Evolutionary conservation across 2,329 filamentous ascomycete genomes (phyloP), one percentile per base, ranked within the genome.

Genomic region (Colletotrichum ledebouriae): DNA sequence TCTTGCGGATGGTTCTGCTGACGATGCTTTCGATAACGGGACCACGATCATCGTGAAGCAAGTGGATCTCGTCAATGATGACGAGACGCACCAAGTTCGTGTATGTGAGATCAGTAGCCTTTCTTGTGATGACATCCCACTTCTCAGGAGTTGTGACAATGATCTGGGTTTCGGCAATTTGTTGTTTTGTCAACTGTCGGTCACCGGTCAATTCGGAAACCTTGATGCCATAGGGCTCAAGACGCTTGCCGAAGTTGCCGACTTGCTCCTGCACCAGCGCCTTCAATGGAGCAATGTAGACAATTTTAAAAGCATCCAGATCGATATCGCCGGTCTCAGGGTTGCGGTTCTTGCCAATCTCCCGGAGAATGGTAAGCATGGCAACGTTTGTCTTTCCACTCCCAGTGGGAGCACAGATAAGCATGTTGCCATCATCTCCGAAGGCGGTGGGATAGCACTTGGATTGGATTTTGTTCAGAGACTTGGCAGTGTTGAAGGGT

Each of bases 141-240:
- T 99, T 99, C 80, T 99, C 96, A 20, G 96, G 96, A 0, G 96
- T 99, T 0, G 96, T 99, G 67, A 99, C 94, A 73, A 99, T 99
- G 73, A 99, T 91, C 78, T 99, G 95, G 0, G 96, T 99, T 75
- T 99, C 96, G 2, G 95, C 90, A 71, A 99, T 98, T 84, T 99
- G 96, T 79, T 97, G 94, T 81, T 99, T 99, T 20, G 95, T 99
- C 77, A 99, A 91, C 81, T 98, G 96, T 60, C 96, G 93, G 82
- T 99, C 96, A 83, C 96, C 96, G 70, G 96, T 99, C 75, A 99
- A 84, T 80, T 99, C 96, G n/a, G 94, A 89, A 11, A 99, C 96
- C 67, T 89, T 91, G 76, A 99, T 94, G 44, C 96, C 96, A 72
- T 95, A 98, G 0, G 93, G 89, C 77, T 95, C 93, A 10, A 99